These are phyloP conservation scores for Spizellomyces sp. DNA, from an alignment of 192 early-diverging fungal species.

Conservation along the genomic window DNA sequence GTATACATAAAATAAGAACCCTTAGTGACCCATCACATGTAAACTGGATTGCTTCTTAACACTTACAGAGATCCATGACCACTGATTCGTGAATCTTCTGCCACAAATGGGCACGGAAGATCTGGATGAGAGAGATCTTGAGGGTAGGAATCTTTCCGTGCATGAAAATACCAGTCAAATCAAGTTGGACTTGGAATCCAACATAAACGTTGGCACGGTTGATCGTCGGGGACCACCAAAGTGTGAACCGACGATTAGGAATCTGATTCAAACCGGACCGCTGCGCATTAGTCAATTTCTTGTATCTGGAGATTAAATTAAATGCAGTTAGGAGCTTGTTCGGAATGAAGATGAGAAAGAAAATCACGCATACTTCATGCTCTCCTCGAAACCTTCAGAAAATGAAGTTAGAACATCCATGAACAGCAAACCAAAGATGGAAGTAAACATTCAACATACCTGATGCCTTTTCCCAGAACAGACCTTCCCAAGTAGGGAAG, in stretches of 20 bases:
- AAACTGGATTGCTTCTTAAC: conserved; percentile 1
- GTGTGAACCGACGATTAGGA: conserved; percentile 98
- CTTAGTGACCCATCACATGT: neutral
- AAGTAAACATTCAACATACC: conserved; percentile 15
- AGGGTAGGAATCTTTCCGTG: conserved; percentile 99
- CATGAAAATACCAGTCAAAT: conserved; percentile 99
- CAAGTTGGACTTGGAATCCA: conserved; percentile 99
- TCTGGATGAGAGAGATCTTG: conserved; percentile 98
- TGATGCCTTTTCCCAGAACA: conserved; percentile 92
- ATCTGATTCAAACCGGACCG: conserved; percentile 98
- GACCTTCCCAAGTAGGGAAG: conserved; percentile 97
- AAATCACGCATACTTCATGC: conserved; percentile 62
- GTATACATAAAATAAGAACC: conserved; percentile 37
- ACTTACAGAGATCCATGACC: conserved; percentile 31
- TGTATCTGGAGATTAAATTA: conserved; percentile 54
- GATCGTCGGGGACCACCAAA: conserved; percentile 99
- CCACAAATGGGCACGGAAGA: conserved; percentile 99
- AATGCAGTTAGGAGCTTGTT: neutral
- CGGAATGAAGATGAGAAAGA: conserved; percentile 3
- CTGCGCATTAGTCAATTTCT: conserved; percentile 98
- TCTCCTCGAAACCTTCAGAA: conserved; percentile 57
- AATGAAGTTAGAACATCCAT: neutral
- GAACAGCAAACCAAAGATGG: conserved; percentile 33
- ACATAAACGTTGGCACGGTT: conserved; percentile 98
- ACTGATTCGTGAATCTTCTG: conserved; percentile 93